Evolutionary conservation across 495 filamentous ascomycete species (phyloP).

Genomic region (Stereocaulon alpinum): DNA sequence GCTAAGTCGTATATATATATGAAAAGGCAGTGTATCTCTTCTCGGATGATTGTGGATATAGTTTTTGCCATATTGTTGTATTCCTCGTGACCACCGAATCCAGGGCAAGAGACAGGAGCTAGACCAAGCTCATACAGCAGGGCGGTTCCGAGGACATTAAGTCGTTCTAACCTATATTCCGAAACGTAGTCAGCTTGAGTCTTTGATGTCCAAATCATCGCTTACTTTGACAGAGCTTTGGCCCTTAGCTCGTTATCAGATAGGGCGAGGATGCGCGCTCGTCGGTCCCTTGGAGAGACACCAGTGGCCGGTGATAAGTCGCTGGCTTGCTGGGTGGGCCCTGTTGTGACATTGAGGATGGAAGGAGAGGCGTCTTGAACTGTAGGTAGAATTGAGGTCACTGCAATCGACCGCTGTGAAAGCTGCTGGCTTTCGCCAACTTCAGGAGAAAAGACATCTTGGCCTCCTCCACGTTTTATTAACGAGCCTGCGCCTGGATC

Average conservation of each 20-base stretch:
- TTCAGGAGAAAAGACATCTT: not conserved
- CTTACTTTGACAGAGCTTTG: constrained; percentile 1
- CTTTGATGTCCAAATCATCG: no score
- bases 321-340: not conserved
- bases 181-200: not conserved
- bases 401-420: not conserved
- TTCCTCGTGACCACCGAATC: not conserved
- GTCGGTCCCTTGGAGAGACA: not conserved
- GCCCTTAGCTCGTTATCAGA: not conserved
- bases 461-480: not conserved
- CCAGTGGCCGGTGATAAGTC: not conserved
- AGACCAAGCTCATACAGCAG: not conserved
- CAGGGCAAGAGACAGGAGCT: not conserved
- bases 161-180: not conserved
- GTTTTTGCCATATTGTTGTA: not conserved
- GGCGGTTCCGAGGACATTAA: not conserved
- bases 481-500: not conserved
- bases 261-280: not conserved
- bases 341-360: not conserved
- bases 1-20: constrained; percentile 6
- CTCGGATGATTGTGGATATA: not conserved
- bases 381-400: not conserved
- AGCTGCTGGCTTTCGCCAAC: not conserved
- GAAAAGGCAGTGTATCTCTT: not conserved
- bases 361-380: not conserved